Percentiles rank a stretch among this genome's conserved stretches.
Conservation (phyloP, 108 stramenopile genomes). For the Nannochloropsis granulata region DNA sequence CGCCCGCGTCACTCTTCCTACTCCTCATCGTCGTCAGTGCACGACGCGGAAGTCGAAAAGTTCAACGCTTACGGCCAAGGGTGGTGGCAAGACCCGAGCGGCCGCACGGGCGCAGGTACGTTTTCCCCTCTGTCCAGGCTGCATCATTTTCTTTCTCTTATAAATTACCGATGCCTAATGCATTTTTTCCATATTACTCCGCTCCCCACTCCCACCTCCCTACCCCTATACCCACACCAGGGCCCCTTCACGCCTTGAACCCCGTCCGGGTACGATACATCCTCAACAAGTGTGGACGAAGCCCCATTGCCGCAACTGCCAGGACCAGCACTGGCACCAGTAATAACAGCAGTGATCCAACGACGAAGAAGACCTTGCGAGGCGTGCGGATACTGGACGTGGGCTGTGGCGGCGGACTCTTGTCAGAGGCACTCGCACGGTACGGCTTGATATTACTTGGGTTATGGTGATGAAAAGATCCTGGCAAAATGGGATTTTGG, state of each 20-base stretch:
- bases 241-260: neutral
- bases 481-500: too few relatives aligned
- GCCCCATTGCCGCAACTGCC: neutral
- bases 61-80: neutral
- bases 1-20: neutral
- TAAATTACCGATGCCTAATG: too few relatives aligned
- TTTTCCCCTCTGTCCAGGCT: neutral
- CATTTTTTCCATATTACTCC: too few relatives aligned
- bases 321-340: neutral
- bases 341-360: neutral
- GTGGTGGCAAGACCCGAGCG: neutral
- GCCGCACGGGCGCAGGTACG: neutral
- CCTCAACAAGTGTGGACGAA: neutral
- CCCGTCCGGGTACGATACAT: neutral
- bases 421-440: slow-evolving; percentile 42
- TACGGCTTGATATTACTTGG: neutral
- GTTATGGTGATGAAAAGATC: too few relatives aligned
- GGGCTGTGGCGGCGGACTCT: slow-evolving; percentile 74
- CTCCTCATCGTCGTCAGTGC: neutral
- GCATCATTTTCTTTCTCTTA: too few relatives aligned
- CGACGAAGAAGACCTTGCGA: slow-evolving; percentile 12
- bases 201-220: neutral
- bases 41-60: neutral
- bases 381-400: slow-evolving; percentile 48
- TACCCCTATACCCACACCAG: neutral